Evolutionary conservation across 129 eudicot genomes (phyloP).

Genomic region (Ambrosia artemisiifolia): DNA sequence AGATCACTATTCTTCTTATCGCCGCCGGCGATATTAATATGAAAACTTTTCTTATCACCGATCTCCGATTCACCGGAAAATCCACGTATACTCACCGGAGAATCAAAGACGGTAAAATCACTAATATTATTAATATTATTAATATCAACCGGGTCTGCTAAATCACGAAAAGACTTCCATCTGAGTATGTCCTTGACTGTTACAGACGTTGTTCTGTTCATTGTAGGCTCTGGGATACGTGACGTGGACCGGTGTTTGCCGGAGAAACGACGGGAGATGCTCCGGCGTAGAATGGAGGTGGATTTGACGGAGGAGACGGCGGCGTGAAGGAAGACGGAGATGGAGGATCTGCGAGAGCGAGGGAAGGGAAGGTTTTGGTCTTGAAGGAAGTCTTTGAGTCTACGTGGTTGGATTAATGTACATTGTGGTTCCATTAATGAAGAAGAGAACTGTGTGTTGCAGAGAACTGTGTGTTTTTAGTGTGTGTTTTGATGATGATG

Average conservation of each 20-base stretch:
- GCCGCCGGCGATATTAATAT: slow-evolving; percentile 13
- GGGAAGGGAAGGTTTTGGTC: slow-evolving; percentile 34
- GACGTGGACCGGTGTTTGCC: slow-evolving; percentile 4
- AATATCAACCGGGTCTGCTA: slow-evolving; percentile 38
- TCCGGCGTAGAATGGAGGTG: slow-evolving; percentile 41
- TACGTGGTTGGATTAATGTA: slow-evolving; percentile 30
- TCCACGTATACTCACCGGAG: slow-evolving; percentile 37
- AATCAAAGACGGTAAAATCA: slow-evolving; percentile 64
- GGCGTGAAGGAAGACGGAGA: slow-evolving; percentile 39
- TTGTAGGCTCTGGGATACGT: slow-evolving; percentile 20
- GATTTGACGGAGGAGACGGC: slow-evolving; percentile 47
- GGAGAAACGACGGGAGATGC: slow-evolving; percentile 44
- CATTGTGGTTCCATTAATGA: slow-evolving; percentile 22
- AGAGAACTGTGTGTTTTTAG: slow-evolving; percentile 4
- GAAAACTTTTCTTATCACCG: slow-evolving; percentile 27
- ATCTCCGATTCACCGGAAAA: slow-evolving; percentile 21
- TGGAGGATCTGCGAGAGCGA: slow-evolving; percentile 26
- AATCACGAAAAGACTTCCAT: slow-evolving; percentile 79
- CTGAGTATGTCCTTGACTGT: slow-evolving; percentile 80
- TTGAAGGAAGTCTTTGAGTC: slow-evolving; percentile 74
- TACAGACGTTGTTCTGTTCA: slow-evolving; percentile 30
- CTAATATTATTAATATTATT: slow-evolving; percentile 8
- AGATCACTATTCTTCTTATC: slow-evolving; percentile 15
- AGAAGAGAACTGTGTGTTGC: not conserved
- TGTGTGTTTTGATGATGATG: slow-evolving; percentile 17